Evolutionary conservation across 306 rosid species (phyloP), one percentile per base, ranked within the genome.

Genomic region (Vachellia pachyceras): DNA sequence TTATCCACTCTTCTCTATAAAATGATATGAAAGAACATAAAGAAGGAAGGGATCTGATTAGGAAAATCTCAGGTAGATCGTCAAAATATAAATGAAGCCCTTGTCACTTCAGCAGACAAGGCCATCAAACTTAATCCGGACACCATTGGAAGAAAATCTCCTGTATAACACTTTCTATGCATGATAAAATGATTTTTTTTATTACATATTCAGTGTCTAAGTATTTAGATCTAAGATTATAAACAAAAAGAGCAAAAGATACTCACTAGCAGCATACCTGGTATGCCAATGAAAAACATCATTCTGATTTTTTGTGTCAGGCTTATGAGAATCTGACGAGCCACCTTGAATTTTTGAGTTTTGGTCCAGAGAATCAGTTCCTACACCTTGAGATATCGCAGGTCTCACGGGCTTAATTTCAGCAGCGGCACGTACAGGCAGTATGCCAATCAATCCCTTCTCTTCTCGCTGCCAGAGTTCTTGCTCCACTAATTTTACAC

Each of bases 391-490:
- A 83, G 97, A 88, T 82, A 89, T n/a, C 75, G 88, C 67, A 2
- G 95, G 83, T 36, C 78, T 90, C 46, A 82, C 87, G 4, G 89
- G 45, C 57, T 89, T 80, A 37, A 87, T 72, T 74, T 95, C 97
- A 25, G 97, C 97, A 77, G 92, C 89, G 84, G 92, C 98, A 61
- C 94, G 94, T 52, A 92, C 97, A 0, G 98, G 97, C 77, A 95
- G 91, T 82, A 95, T 95, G 57, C 98, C 98, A 77, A 95, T 95
- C 82, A 95, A 76, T 33, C 98, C 98, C 84, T 92, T 95, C 92
- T 95, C 98, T 80, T 95, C 98, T 22, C 97, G 85, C 87, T 95
- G 98, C 98, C 98, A 95, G 17, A 95, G 88, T 86, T 95, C 98
- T 87, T 95, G 97, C 85, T 95, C 98, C 89, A 95, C 98, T 90